Evolutionary conservation across 1,284 basidiomycete species (phyloP).

Genomic region (Taiwanofungus camphoratus): DNA sequence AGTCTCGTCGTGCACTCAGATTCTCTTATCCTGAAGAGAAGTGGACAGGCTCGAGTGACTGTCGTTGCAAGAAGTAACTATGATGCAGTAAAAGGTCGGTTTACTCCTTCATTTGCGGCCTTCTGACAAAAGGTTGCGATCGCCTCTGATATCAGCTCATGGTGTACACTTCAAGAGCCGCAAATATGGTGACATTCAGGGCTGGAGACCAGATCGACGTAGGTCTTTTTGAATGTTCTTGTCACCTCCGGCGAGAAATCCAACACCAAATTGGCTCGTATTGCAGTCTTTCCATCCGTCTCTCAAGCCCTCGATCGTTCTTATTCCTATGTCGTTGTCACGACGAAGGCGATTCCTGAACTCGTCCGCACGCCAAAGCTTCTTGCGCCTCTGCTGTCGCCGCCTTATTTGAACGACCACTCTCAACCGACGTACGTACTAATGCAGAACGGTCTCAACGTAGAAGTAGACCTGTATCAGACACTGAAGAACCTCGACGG

Average conservation of each 20-base stretch:
- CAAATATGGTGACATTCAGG: conserved; percentile 52
- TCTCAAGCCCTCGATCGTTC: conserved; percentile 50
- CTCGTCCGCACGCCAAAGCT: conserved; percentile 50
- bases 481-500: conserved; percentile 37
- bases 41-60: conserved; percentile 62
- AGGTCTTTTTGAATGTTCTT: conserved; percentile 25
- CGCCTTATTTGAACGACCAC: conserved; percentile 41
- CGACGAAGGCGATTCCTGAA: conserved; percentile 75
- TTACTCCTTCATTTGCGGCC: too few relatives aligned
- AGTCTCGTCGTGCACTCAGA: conserved; percentile 36
- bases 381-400: conserved; percentile 51
- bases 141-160: conserved; percentile 26
- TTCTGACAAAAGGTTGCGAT: too few relatives aligned
- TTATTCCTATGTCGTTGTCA: conserved; percentile 65
- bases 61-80: conserved; percentile 74
- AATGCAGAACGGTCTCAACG: conserved; percentile 74
- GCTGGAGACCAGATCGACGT: conserved; percentile 64
- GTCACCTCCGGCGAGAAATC: too few relatives aligned
- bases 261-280: too few relatives aligned
- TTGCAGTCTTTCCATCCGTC: conserved; percentile 52
- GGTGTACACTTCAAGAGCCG: conserved; percentile 54
- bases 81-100: conserved; percentile 45
- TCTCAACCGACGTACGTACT: conserved; percentile 60
- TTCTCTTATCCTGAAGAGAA: conserved; percentile 55
- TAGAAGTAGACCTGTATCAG: conserved; percentile 63